phyloP scores from a whole-genome alignment of 805 yeast species.

The Ogataea trehalophila region DNA sequence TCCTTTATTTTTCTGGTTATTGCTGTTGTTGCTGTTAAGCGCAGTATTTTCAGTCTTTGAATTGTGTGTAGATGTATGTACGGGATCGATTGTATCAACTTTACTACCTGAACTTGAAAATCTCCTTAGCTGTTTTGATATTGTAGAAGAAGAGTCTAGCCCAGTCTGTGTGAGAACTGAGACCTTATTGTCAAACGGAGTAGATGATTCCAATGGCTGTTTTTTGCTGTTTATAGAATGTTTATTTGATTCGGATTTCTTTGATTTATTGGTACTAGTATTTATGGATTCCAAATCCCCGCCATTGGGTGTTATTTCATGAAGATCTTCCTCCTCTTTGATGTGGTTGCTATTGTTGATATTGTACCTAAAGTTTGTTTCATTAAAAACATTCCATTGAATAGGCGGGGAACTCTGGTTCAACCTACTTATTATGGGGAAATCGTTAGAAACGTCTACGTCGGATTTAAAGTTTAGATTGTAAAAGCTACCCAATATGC shows the following conservation, averaged over 20 bases:
- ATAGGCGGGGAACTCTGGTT: constrained; percentile 1
- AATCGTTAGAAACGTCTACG: background rate
- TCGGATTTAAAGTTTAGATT: background rate
- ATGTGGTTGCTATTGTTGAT: background rate
- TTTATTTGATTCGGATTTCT: background rate
- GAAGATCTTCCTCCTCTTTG: background rate
- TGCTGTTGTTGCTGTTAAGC: background rate
- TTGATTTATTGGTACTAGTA: background rate
- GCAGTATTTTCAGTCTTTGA: background rate
- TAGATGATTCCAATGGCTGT: background rate
- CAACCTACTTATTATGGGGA: background rate
- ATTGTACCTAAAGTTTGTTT: background rate
- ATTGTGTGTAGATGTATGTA: background rate
- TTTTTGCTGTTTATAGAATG: background rate
- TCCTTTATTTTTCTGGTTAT: constrained; percentile 5
- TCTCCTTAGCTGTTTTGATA: background rate
- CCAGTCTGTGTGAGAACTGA: background rate
- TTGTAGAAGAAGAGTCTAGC: background rate
- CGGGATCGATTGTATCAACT: background rate
- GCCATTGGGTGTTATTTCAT: background rate
- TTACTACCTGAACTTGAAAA: background rate
- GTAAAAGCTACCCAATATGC: constrained; percentile 1
- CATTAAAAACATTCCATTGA: constrained; percentile 3
- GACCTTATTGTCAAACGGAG: background rate
- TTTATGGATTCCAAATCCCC: background rate